phyloP scores from a whole-genome alignment of 768 basidiomycete genomes.

The Lactarius psammicola region DNA sequence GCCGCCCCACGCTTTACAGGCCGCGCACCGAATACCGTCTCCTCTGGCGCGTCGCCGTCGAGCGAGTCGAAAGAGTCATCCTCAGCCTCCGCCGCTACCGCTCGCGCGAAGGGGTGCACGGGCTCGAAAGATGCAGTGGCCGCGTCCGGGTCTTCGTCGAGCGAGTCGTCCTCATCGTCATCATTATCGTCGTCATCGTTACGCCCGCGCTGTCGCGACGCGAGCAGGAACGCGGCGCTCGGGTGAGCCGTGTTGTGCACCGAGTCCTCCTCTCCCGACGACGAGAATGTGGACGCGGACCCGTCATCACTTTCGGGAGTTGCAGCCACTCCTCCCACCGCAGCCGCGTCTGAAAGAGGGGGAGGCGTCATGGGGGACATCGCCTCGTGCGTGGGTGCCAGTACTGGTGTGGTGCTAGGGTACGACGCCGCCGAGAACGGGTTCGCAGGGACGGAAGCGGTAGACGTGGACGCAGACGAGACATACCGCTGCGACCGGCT shows the following conservation, averaged over 20 bases:
- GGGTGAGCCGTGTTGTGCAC: slow-evolving; percentile 60
- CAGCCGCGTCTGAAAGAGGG: slow-evolving; percentile 33
- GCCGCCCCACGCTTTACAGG: slow-evolving; percentile 45
- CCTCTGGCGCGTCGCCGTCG: slow-evolving; percentile 48
- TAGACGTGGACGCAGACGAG: too few species aligned
- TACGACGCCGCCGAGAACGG: too few species aligned
- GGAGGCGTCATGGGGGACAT: slow-evolving; percentile 30
- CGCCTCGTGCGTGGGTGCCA: slow-evolving; percentile 34
- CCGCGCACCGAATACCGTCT: slow-evolving; percentile 71
- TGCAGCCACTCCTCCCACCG: neutral
- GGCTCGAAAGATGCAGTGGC: slow-evolving; percentile 44
- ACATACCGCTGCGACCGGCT: slow-evolving; percentile 16
- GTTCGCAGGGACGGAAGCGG: too few species aligned
- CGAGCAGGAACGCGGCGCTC: slow-evolving; percentile 70
- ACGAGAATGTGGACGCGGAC: slow-evolving; percentile 53
- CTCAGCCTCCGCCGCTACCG: slow-evolving; percentile 36
- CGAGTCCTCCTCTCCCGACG: slow-evolving; percentile 51
- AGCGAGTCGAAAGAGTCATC: slow-evolving; percentile 48
- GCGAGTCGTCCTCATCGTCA: slow-evolving; percentile 34
- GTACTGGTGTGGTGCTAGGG: too few species aligned
- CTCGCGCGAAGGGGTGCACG: slow-evolving; percentile 60
- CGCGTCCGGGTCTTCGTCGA: slow-evolving; percentile 43
- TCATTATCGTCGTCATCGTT: slow-evolving; percentile 20
- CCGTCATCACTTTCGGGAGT: slow-evolving; percentile 32
- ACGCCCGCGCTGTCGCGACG: slow-evolving; percentile 37